Evolutionary conservation across 371 early-diverging fungal species (phyloP), one percentile per base, ranked within the genome.

Genomic region (Mucor irregularis): DNA sequence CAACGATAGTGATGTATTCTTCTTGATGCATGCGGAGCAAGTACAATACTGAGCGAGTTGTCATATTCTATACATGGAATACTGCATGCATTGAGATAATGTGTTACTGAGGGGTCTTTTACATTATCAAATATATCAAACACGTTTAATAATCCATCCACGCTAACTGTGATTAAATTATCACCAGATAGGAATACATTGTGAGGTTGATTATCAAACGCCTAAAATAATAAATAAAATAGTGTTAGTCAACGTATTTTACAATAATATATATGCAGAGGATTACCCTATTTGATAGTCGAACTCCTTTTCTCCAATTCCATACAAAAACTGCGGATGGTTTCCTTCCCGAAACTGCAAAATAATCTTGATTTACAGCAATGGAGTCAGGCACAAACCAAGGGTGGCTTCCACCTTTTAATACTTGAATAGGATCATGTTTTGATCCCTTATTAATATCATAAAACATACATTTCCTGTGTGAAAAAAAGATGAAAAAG

Each of bases 311-410:
- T 30, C 74, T 39, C 78, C 78, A 77, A 43, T 77, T 72, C 78
- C 78, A 77, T n/a, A 77, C 62, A 64, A 72, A 77, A 1, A 77
- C 66, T 30, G 69, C 74, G 0, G 78, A 77, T 13, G 78, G 78
- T 21, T 74, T 74, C 31, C 78, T 61, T 2, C 78, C 78, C 7
- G 68, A 58, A 1, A 77, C 54, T 16, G 68, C 78, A 68, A 77
- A 74, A 45, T 74, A 73, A 42, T 77, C 71, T 39, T 66, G 68
- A 34, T 58, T 62, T 19, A 77, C 53, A 5, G 74, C 61, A 21
- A 77, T 68, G 3, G 70, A 69, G 45, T 77, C 78, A 29, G 78
- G 78, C 3, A 72, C 56, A 53, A 72, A 77, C 61, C 69, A 71
- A 21, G 68, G 61, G 46, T 72, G 73, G 33, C 62, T 66, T 5